phyloP scores from a whole-genome alignment of 129 eudicot species.

The Logfia minima region DNA sequence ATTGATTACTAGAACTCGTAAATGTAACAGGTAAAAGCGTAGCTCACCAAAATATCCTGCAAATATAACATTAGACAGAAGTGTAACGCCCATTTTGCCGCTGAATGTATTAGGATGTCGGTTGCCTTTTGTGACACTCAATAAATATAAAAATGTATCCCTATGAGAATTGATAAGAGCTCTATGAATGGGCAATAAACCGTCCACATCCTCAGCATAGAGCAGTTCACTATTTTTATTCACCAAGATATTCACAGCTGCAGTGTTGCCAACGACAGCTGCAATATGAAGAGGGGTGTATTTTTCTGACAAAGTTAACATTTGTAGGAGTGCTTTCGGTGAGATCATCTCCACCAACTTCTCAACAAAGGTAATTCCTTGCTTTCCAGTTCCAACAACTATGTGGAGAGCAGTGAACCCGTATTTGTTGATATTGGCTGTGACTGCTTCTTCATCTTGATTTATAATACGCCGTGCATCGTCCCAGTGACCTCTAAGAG shows the following conservation, averaged over 20 bases:
- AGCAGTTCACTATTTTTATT: slow-evolving; percentile 24
- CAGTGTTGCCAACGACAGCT: slow-evolving; percentile 41
- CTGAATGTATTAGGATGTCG: slow-evolving; percentile 37
- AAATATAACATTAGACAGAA: slow-evolving; percentile 36
- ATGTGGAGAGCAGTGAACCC: slow-evolving; percentile 41
- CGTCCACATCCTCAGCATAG: slow-evolving; percentile 35
- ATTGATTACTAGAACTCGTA: neutral
- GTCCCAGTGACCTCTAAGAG: slow-evolving; percentile 47
- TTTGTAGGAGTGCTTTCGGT: slow-evolving; percentile 27
- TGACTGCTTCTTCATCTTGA: slow-evolving; percentile 30
- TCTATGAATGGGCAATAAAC: slow-evolving; percentile 34
- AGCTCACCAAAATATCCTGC: slow-evolving; percentile 43
- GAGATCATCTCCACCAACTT: slow-evolving; percentile 36
- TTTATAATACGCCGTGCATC: slow-evolving; percentile 30
- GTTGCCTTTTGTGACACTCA: slow-evolving; percentile 37
- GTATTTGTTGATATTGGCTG: slow-evolving; percentile 34
- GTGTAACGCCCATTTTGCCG: slow-evolving; percentile 38
- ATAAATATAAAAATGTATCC: slow-evolving; percentile 36
- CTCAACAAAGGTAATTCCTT: slow-evolving; percentile 40
- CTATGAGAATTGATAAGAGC: slow-evolving; percentile 40
- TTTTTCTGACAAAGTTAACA: slow-evolving; percentile 37
- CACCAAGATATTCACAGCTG: slow-evolving; percentile 36
- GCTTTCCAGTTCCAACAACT: slow-evolving; percentile 40
- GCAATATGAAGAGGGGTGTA: slow-evolving; percentile 43
- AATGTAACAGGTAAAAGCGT: neutral